These are phyloP conservation scores for Oryza rufipogon DNA, from an alignment of 176 grass and related monocot genomes.

Conservation along the genomic window DNA sequence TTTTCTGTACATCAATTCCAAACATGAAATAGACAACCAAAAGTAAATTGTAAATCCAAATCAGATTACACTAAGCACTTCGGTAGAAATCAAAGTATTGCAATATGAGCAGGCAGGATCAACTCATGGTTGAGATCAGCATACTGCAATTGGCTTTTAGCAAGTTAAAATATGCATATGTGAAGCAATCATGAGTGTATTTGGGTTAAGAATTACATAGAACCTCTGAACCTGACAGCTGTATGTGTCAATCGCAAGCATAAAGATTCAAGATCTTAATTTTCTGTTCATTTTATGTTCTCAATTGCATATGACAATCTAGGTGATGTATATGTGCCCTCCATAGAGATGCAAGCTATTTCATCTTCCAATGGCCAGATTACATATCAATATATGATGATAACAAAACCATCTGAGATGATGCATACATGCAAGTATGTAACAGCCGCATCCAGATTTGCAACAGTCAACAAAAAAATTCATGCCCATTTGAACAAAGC, in stretches of 20 bases:
- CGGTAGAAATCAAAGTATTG: neutral
- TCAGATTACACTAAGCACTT: neutral
- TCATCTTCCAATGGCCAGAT: conserved; percentile 25
- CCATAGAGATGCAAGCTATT: neutral
- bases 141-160: neutral
- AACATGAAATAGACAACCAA: neutral
- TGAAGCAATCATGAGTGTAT: conserved; percentile 7
- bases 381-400: neutral
- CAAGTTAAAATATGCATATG: neutral
- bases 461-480: conserved; percentile 15
- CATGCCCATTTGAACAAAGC: conserved; percentile 10
- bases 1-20: neutral
- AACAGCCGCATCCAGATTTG: conserved; percentile 22
- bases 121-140: neutral
- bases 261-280: neutral
- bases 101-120: neutral
- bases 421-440: neutral
- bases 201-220: neutral
- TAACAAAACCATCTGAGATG: neutral
- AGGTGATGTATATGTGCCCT: neutral
- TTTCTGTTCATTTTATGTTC: neutral
- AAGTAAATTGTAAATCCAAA: neutral
- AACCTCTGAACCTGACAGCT: neutral
- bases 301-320: conserved; percentile 10
- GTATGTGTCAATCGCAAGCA: neutral